Percentiles rank a stretch among this genome's conserved stretches.
These are phyloP conservation scores for Agaricus subrufescens DNA, from an alignment of 768 basidiomycete genomes.

Conservation along the genomic window DNA sequence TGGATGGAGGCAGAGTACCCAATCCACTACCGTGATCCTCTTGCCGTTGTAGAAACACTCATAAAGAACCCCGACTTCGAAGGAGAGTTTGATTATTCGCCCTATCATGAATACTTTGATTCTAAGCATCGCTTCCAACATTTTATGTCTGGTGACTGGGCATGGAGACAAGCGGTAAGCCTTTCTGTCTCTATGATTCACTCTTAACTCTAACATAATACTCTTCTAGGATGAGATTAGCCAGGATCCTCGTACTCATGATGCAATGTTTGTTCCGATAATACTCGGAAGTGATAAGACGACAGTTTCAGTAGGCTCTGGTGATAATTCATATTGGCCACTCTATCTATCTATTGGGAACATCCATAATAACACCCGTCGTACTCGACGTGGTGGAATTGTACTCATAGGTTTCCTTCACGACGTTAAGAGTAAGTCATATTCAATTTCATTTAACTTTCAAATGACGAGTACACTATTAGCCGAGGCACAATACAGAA, in stretches of 20 bases:
- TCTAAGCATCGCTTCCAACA: slow-evolving; percentile 18
- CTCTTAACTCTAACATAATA: too few species aligned
- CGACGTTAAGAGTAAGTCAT: too few species aligned
- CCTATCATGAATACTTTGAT: slow-evolving; percentile 20
- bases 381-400: too few species aligned
- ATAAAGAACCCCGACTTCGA: slow-evolving; percentile 29
- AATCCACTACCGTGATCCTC: slow-evolving; percentile 18
- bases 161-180: slow-evolving; percentile 24
- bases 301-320: slow-evolving; percentile 25
- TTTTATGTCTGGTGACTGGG: slow-evolving; percentile 37
- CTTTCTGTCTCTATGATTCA: too few species aligned
- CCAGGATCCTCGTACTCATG: too few species aligned
- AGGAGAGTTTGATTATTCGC: slow-evolving; percentile 24
- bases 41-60: slow-evolving; percentile 18
- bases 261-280: slow-evolving; percentile 19
- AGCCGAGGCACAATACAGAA: too few species aligned
- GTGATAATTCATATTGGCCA: slow-evolving; percentile 25
- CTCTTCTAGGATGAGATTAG: too few species aligned
- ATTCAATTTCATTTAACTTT: too few species aligned
- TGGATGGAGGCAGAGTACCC: too few species aligned
- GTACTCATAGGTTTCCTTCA: too few species aligned
- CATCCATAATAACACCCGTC: slow-evolving; percentile 17
- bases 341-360: slow-evolving; percentile 26
- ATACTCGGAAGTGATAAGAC: slow-evolving; percentile 8
- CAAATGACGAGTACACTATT: too few species aligned